Evolutionary conservation across 441 rosid genomes (phyloP).

Genomic region (Sinapis alba): DNA sequence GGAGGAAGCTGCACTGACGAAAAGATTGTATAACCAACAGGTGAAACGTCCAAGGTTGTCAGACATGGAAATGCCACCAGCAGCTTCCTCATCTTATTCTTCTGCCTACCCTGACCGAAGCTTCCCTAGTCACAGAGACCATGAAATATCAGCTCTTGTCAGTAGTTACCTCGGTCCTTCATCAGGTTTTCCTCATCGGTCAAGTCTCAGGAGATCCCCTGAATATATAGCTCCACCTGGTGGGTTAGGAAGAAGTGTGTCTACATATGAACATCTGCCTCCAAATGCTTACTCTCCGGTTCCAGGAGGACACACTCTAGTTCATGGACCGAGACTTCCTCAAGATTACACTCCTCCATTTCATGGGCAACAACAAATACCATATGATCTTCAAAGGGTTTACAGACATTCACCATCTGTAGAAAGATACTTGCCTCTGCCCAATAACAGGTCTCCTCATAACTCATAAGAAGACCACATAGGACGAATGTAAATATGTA

Average conservation of each 20-base stretch:
- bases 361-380: slow-evolving; percentile 45
- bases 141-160: slow-evolving; percentile 45
- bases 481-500: slow-evolving; percentile 21
- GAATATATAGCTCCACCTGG: slow-evolving; percentile 40
- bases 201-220: slow-evolving; percentile 43
- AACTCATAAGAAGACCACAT: slow-evolving; percentile 20
- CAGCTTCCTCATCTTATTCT: slow-evolving; percentile 39
- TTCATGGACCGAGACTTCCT: slow-evolving; percentile 33
- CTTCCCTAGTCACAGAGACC: slow-evolving; percentile 36
- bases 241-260: slow-evolving; percentile 35
- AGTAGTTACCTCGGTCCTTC: slow-evolving; percentile 46
- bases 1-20: slow-evolving; percentile 42
- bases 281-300: slow-evolving; percentile 41
- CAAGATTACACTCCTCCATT: slow-evolving; percentile 28
- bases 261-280: slow-evolving; percentile 30
- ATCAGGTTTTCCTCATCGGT: slow-evolving; percentile 44
- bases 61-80: slow-evolving; percentile 41
- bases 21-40: slow-evolving; percentile 46
- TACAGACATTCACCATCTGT: slow-evolving; percentile 43
- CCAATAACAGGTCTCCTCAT: slow-evolving; percentile 35
- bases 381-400: slow-evolving; percentile 38
- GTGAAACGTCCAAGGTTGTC: slow-evolving; percentile 52
- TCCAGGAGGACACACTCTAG: slow-evolving; percentile 44
- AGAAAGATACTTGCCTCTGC: slow-evolving; percentile 55
- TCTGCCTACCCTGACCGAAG: slow-evolving; percentile 48